Evolutionary conservation across 2,329 filamentous ascomycete genomes (phyloP).

Genomic region (Aspergillus novofumigatus): DNA sequence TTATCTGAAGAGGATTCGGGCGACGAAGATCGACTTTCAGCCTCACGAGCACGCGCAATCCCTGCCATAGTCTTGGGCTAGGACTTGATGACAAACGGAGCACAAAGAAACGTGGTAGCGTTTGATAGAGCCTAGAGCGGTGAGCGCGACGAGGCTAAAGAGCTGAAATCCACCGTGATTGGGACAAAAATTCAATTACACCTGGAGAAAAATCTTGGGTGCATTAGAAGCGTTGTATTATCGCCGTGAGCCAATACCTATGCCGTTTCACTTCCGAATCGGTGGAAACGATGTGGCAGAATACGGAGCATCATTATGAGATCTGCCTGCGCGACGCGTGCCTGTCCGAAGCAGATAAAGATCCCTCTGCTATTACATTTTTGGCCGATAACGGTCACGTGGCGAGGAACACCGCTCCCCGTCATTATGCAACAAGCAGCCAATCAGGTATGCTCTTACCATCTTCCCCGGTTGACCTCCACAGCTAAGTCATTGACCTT

Average conservation of each 20-base stretch:
- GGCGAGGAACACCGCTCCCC: constrained; percentile 4
- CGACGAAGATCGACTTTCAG: constrained; percentile 26
- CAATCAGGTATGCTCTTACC: constrained; percentile 8
- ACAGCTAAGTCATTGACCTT: not conserved
- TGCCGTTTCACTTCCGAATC: not conserved
- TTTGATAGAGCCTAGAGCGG: not conserved
- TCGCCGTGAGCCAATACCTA: not conserved
- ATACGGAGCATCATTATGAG: not conserved
- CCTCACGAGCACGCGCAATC: constrained; percentile 13
- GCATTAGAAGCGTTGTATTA: not conserved
- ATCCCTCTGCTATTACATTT: not conserved
- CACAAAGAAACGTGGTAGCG: constrained; percentile 5
- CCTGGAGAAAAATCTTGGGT: not conserved
- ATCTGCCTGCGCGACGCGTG: not conserved
- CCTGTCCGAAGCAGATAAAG: not conserved
- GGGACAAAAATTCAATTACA: not conserved
- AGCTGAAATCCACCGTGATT: not conserved
- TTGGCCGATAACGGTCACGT: constrained; percentile 6
- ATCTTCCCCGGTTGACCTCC: constrained; percentile 5
- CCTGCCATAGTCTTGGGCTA: constrained; percentile 27
- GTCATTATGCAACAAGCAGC: constrained; percentile 6
- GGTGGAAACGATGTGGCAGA: too few species aligned
- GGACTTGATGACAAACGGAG: constrained; percentile 10
- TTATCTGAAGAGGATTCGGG: constrained; percentile 45
- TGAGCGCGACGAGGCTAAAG: constrained; percentile 1